Conservation (phyloP, 257 asterid genomes). For the Thymus mandschuricus region DNA sequence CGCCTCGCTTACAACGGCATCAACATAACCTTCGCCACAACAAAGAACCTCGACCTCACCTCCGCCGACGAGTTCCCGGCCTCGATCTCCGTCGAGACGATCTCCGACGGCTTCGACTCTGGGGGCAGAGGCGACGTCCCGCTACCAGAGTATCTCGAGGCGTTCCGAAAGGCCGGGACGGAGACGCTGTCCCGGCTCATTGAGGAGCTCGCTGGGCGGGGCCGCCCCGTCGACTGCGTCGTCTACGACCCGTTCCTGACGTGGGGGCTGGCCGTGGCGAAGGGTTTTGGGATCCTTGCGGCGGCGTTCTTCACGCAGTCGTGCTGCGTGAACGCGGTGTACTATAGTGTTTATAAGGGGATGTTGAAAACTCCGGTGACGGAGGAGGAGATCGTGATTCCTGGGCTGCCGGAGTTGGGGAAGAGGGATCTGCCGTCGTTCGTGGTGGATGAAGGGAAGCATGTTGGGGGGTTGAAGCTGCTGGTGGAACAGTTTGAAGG, state of each 20-base stretch:
- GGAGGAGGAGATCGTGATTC: slow-evolving; percentile 2
- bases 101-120: slow-evolving; percentile 39
- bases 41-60: slow-evolving; percentile 8
- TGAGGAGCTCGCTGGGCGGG: slow-evolving; percentile 20
- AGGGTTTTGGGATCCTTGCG: slow-evolving; percentile 11
- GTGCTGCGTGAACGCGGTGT: slow-evolving; percentile 20
- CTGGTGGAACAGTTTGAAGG: slow-evolving; percentile 30
- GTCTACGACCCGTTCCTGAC: slow-evolving; percentile 30
- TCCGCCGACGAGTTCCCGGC: neutral
- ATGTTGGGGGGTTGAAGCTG: slow-evolving; percentile 21
- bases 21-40: slow-evolving; percentile 32
- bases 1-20: slow-evolving; percentile 37
- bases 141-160: neutral
- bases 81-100: slow-evolving; percentile 29
- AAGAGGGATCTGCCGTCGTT: slow-evolving; percentile 36
- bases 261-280: slow-evolving; percentile 33
- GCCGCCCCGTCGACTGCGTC: slow-evolving; percentile 27
- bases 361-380: neutral
- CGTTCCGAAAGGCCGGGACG: slow-evolving; percentile 25
- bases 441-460: neutral
- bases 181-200: slow-evolving; percentile 22
- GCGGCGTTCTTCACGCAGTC: slow-evolving; percentile 37
- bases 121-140: neutral
- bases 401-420: slow-evolving; percentile 34
- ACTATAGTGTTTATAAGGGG: slow-evolving; percentile 20